These are phyloP conservation scores for Sesbania bispinosa DNA, from an alignment of 306 rosid genomes.

Conservation along the genomic window DNA sequence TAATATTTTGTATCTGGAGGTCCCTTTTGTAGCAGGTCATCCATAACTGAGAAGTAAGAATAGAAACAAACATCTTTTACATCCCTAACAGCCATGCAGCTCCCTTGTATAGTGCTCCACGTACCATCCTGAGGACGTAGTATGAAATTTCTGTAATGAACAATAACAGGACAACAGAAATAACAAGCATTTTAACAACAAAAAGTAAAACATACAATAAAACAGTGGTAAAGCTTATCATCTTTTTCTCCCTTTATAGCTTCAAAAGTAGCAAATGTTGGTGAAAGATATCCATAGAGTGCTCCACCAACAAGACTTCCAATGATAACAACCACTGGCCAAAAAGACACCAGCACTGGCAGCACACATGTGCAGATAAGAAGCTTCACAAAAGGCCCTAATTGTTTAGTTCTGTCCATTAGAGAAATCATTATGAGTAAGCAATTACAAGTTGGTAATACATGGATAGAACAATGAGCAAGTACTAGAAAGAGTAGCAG, in stretches of 20 bases:
- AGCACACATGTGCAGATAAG: constrained; percentile 61
- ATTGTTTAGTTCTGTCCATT: constrained; percentile 58
- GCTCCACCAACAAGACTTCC: constrained; percentile 86
- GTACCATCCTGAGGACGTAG: constrained; percentile 75
- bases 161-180: constrained; percentile 22
- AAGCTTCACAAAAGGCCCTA: constrained; percentile 77
- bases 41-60: constrained; percentile 82
- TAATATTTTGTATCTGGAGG: constrained; percentile 58
- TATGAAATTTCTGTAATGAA: constrained; percentile 20
- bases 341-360: constrained; percentile 56
- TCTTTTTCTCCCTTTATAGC: constrained; percentile 89
- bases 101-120: constrained; percentile 54
- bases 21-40: constrained; percentile 51
- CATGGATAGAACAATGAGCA: background rate
- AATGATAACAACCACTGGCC: constrained; percentile 71
- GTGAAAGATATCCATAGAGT: constrained; percentile 70
- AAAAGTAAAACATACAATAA: constrained; percentile 55
- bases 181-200: constrained; percentile 4
- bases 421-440: constrained; percentile 26
- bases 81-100: constrained; percentile 71
- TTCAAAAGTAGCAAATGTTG: constrained; percentile 73
- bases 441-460: constrained; percentile 5
- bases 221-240: constrained; percentile 53
- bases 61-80: constrained; percentile 62
- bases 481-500: background rate